Percentiles rank a stretch among this genome's conserved stretches.
Conservation (phyloP, 169 alveolate species). For the Cryptosporidium viatorum region DNA sequence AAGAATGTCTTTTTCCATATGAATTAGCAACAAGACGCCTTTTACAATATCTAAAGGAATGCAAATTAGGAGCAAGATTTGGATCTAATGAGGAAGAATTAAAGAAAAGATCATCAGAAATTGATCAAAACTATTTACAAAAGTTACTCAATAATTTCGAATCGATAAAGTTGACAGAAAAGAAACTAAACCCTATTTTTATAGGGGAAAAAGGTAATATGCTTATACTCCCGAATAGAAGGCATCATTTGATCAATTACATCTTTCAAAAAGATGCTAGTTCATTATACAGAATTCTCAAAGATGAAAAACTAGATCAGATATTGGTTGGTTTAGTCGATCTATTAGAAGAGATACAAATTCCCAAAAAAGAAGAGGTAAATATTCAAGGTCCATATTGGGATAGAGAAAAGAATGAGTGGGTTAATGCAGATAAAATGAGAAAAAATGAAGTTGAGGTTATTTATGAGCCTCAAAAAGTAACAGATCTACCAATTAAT, state of each 20-base stretch:
- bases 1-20: slow-evolving; percentile 22
- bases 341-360: slow-evolving; percentile 31
- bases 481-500: slow-evolving; percentile 42
- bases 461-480: slow-evolving; percentile 41
- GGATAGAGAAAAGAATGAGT: slow-evolving; percentile 51
- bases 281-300: slow-evolving; percentile 20
- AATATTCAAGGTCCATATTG: slow-evolving; percentile 49
- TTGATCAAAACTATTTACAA: slow-evolving; percentile 14
- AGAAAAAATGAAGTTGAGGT: slow-evolving; percentile 42
- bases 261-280: slow-evolving; percentile 44
- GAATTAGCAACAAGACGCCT: slow-evolving; percentile 54
- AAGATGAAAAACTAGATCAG: slow-evolving; percentile 6
- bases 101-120: slow-evolving; percentile 21
- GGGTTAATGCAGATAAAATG: slow-evolving; percentile 46
- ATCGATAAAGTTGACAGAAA: slow-evolving; percentile 23
- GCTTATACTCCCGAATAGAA: slow-evolving; percentile 39
- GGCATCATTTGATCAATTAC: slow-evolving; percentile 38
- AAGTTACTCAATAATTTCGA: slow-evolving; percentile 36
- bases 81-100: slow-evolving; percentile 35
- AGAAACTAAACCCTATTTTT: slow-evolving; percentile 21
- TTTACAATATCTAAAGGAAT: slow-evolving; percentile 49
- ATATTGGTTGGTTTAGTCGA: slow-evolving; percentile 1
- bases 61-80: slow-evolving; percentile 35
- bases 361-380: slow-evolving; percentile 26
- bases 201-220: slow-evolving; percentile 48